A percentile compares a stretch with the other conserved stretches of the same genome.
These are phyloP conservation scores for Penicillium arizonense DNA, from an alignment of 495 filamentous ascomycete species.

Conservation along the genomic window DNA sequence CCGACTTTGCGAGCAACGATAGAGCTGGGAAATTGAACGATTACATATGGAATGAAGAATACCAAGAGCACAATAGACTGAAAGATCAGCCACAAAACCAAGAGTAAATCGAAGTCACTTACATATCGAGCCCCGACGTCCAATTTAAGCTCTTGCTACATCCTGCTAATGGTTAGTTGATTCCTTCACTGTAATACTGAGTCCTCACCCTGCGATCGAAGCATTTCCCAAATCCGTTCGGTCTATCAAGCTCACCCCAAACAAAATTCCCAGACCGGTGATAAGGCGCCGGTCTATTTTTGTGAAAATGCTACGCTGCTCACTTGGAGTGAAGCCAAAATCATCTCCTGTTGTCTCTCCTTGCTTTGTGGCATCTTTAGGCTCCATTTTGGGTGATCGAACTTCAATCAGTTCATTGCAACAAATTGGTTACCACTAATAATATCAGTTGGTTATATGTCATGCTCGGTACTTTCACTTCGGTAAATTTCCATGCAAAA, in stretches of 20 bases:
- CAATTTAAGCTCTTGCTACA: too few relatives aligned
- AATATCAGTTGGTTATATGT: background rate
- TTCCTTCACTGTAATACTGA: too few relatives aligned
- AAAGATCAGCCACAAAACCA: too few relatives aligned
- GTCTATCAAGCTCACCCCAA: constrained; percentile 1
- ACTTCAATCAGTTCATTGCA: background rate
- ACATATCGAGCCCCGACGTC: too few relatives aligned
- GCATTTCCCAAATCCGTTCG: constrained; percentile 3
- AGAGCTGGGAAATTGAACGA: constrained; percentile 5
- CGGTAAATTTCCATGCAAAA: background rate
- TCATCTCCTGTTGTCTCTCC: background rate
- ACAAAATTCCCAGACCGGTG: background rate
- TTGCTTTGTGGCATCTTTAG: background rate
- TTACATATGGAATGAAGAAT: constrained; percentile 9
- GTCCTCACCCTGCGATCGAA: background rate
- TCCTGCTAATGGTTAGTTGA: too few relatives aligned
- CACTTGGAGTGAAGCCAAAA: constrained; percentile 3
- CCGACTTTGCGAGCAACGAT: constrained; percentile 7
- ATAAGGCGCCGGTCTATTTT: constrained; percentile 1
- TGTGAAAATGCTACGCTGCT: constrained; percentile 4
- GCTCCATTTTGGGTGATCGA: background rate
- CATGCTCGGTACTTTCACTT: background rate
- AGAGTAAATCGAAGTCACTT: too few relatives aligned
- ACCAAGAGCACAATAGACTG: constrained; percentile 6
- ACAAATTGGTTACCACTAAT: background rate